A percentile compares a stretch with the other conserved stretches of the same genome.
phyloP scores from a whole-genome alignment of 2,329 filamentous ascomycete species.

The Microascus cirrosus region DNA sequence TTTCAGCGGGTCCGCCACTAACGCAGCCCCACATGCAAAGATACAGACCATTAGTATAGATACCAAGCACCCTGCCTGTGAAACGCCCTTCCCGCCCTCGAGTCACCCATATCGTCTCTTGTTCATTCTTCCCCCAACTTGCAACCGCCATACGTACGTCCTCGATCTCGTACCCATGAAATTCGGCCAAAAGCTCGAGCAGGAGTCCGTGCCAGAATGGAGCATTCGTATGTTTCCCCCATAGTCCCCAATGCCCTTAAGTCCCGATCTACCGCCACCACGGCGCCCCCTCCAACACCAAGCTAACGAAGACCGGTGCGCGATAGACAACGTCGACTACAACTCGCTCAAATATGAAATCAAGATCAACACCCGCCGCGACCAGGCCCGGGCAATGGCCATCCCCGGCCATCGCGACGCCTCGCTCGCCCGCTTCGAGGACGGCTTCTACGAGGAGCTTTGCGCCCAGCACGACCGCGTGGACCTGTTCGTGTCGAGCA shows the following conservation, averaged over 20 bases:
- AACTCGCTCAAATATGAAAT: slow-evolving; percentile 78
- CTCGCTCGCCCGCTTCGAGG: slow-evolving; percentile 53
- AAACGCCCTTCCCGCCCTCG: no score
- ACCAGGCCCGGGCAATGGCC: slow-evolving; percentile 57
- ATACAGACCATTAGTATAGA: no score
- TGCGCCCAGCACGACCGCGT: slow-evolving; percentile 65
- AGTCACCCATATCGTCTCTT: no score
- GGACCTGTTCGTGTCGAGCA: slow-evolving; percentile 68
- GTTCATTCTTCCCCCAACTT: not conserved
- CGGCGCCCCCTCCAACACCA: not conserved
- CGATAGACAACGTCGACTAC: slow-evolving; percentile 74
- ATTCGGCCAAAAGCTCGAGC: slow-evolving; percentile 63
- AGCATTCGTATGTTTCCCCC: slow-evolving; percentile 48
- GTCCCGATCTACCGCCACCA: no score
- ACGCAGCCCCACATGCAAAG: no score
- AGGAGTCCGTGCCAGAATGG: slow-evolving; percentile 74
- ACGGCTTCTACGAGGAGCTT: slow-evolving; percentile 61
- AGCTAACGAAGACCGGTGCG: not conserved
- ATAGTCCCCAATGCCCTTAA: not conserved
- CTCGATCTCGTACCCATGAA: slow-evolving; percentile 43
- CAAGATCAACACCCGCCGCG: slow-evolving; percentile 64
- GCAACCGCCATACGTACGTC: not conserved
- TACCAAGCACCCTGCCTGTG: no score
- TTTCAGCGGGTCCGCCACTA: no score
- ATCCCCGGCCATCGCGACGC: slow-evolving; percentile 62